phyloP scores from a whole-genome alignment of 192 early-diverging fungal species.

The Umbelopsis ramanniana region DNA sequence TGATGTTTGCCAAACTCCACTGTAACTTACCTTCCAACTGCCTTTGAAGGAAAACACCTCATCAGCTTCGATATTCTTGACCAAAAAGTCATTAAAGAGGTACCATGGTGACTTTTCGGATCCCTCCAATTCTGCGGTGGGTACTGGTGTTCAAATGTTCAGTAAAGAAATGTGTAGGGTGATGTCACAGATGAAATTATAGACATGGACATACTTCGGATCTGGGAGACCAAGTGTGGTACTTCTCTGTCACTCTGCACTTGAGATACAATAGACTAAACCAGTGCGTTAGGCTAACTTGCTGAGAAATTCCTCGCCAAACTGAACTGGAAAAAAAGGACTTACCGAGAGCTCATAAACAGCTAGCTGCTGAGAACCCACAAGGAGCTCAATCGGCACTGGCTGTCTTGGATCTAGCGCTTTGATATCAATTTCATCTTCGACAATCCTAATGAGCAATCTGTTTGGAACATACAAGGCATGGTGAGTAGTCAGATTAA shows the following conservation, averaged over 20 bases:
- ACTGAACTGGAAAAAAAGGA: neutral
- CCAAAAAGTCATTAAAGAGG: constrained; percentile 96
- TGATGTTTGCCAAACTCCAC: too few species aligned
- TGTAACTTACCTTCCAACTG: constrained; percentile 55
- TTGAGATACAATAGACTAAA: constrained; percentile 57
- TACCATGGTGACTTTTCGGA: constrained; percentile 67
- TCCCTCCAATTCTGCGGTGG: constrained; percentile 39
- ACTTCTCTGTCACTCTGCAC: constrained; percentile 59
- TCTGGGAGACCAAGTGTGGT: constrained; percentile 72
- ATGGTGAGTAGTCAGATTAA: neutral
- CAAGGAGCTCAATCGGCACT: constrained; percentile 34
- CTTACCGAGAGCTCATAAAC: constrained; percentile 72
- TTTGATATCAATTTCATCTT: constrained; percentile 38
- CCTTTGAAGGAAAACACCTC: constrained; percentile 67
- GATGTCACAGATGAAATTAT: too few species aligned
- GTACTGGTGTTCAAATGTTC: constrained; percentile 33
- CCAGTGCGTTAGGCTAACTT: neutral
- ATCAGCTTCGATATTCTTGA: constrained; percentile 69
- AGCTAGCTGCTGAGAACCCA: constrained; percentile 35
- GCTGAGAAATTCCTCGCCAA: neutral
- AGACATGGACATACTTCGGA: constrained; percentile 53
- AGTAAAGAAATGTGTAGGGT: too few species aligned
- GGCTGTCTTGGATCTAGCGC: constrained; percentile 28
- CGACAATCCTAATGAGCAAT: constrained; percentile 28
- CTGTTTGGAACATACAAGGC: neutral